phyloP scores from a whole-genome alignment of 257 asterid genomes.

The Fraxinus cuspidata region DNA sequence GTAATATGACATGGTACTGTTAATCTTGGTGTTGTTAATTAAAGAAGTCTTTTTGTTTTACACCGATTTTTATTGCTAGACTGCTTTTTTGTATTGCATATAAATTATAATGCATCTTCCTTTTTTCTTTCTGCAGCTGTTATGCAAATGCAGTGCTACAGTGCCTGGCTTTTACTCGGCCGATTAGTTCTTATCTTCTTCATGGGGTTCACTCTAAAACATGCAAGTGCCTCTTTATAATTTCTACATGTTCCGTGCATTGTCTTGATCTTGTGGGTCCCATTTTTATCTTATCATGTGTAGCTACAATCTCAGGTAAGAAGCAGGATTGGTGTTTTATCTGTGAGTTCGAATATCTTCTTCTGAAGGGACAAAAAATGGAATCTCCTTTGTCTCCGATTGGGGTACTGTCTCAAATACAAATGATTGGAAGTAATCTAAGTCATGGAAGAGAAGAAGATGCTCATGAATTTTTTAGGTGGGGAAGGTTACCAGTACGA shows the following conservation, averaged over 20 bases:
- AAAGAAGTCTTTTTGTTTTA: not conserved
- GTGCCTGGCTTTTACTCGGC: conserved; percentile 62
- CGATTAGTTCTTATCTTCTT: conserved; percentile 53
- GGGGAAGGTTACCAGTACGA: conserved; percentile 18
- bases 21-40: not conserved
- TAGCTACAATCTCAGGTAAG: conserved; percentile 40
- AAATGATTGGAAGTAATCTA: conserved; percentile 47
- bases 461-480: conserved; percentile 73
- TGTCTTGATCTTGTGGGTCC: conserved; percentile 6
- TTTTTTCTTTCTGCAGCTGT: conserved; percentile 49
- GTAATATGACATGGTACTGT: not conserved
- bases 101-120: conserved; percentile 12
- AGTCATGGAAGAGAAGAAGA: conserved; percentile 60
- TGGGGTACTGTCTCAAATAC: conserved; percentile 57
- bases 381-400: conserved; percentile 51
- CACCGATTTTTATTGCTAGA: not conserved
- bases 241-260: not conserved
- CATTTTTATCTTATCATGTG: conserved; percentile 6
- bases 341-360: conserved; percentile 53
- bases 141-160: conserved; percentile 74
- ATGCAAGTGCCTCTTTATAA: conserved; percentile 46
- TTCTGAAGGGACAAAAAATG: conserved; percentile 45
- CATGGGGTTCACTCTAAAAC: conserved; percentile 56
- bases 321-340: conserved; percentile 56
- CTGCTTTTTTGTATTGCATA: not conserved